phyloP scores from a whole-genome alignment of 257 asterid species.

The Capsicum chinense region DNA sequence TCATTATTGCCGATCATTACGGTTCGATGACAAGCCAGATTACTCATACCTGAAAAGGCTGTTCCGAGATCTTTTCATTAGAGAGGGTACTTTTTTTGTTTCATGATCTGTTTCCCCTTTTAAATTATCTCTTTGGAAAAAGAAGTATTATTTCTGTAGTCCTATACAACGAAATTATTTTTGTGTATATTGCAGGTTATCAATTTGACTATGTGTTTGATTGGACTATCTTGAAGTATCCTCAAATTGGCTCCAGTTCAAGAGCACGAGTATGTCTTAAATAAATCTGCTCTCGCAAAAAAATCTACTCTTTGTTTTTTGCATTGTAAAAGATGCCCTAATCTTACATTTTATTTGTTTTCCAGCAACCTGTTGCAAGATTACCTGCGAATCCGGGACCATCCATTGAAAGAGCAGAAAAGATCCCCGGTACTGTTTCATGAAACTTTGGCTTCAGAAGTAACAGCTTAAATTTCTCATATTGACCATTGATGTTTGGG shows the following conservation, averaged over 20 bases:
- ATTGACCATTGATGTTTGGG: neutral
- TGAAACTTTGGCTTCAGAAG: slow-evolving; percentile 7
- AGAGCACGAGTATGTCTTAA: slow-evolving; percentile 54
- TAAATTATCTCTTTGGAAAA: neutral
- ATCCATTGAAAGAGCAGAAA: slow-evolving; percentile 60
- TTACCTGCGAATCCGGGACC: slow-evolving; percentile 64
- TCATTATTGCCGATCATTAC: slow-evolving; percentile 91
- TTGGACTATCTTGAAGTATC: slow-evolving; percentile 89
- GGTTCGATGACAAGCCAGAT: slow-evolving; percentile 91
- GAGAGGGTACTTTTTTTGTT: slow-evolving; percentile 60
- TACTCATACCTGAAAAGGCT: slow-evolving; percentile 86
- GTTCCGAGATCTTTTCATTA: slow-evolving; percentile 80
- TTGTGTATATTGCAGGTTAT: slow-evolving; percentile 56
- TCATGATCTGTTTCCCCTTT: neutral
- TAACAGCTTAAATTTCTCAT: slow-evolving; percentile 4
- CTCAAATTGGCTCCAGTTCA: slow-evolving; percentile 79
- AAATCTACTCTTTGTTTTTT: neutral
- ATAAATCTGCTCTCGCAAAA: neutral
- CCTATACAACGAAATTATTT: neutral
- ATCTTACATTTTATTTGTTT: slow-evolving; percentile 29
- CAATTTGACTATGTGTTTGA: slow-evolving; percentile 88
- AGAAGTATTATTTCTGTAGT: neutral
- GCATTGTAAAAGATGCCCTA: slow-evolving; percentile 11
- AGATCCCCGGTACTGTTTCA: slow-evolving; percentile 63
- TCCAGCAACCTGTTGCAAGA: slow-evolving; percentile 66